Conservation (phyloP, 352 stramenopile genomes). For the Globisporangium barbulae region DNA sequence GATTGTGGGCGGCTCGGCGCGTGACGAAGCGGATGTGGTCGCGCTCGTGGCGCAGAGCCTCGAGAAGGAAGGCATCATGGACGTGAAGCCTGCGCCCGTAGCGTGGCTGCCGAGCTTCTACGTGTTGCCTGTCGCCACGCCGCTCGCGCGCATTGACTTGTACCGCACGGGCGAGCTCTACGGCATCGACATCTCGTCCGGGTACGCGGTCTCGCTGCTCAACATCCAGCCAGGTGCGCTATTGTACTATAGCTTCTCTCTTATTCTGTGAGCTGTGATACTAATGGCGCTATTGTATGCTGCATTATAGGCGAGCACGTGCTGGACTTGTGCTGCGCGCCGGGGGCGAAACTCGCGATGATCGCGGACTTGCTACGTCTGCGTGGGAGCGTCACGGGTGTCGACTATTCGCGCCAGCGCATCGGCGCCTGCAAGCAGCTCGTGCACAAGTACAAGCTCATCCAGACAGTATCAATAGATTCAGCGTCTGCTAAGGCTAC, state of each 20-base stretch:
- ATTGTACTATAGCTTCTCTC: not conserved
- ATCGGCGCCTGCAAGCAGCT: slow-evolving; percentile 87
- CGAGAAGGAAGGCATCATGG: slow-evolving; percentile 8
- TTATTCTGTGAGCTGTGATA: not conserved
- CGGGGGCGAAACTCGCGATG: slow-evolving; percentile 91
- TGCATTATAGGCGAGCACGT: slow-evolving; percentile 59
- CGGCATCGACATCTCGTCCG: slow-evolving; percentile 82
- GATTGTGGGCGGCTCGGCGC: not conserved
- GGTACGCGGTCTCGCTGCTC: slow-evolving; percentile 63
- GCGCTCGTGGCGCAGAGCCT: slow-evolving; percentile 4
- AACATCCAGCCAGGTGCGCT: slow-evolving; percentile 42
- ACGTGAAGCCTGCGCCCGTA: slow-evolving; percentile 21
- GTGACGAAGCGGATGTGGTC: slow-evolving; percentile 12
- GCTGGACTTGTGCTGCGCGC: slow-evolving; percentile 93
- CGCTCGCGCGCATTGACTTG: slow-evolving; percentile 40
- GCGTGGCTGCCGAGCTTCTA: slow-evolving; percentile 65
- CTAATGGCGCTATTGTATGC: not conserved
- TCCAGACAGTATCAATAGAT: slow-evolving; percentile 21
- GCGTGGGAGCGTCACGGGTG: slow-evolving; percentile 59
- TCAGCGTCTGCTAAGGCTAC: not conserved
- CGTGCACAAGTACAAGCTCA: slow-evolving; percentile 91
- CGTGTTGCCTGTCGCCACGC: slow-evolving; percentile 42
- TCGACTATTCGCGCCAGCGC: slow-evolving; percentile 87
- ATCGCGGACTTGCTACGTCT: slow-evolving; percentile 81
- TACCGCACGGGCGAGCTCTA: slow-evolving; percentile 64